Percentiles rank a stretch among this genome's conserved stretches.
These are phyloP conservation scores for Phytophthora niederhauseri DNA, from an alignment of 352 stramenopile genomes.

Conservation along the genomic window DNA sequence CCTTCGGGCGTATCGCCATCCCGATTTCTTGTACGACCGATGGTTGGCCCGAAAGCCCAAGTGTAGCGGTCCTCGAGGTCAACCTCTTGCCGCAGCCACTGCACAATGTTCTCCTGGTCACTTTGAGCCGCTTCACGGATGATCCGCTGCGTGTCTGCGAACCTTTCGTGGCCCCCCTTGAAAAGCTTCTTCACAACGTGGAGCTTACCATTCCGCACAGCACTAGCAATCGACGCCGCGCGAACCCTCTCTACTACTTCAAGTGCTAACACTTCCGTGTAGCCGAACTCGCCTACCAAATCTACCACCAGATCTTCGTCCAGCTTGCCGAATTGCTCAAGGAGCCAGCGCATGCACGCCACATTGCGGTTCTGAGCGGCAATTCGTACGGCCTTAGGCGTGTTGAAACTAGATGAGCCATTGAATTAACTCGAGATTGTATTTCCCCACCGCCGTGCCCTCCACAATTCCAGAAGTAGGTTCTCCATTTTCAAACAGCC, in stretches of 20 bases:
- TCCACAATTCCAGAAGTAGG: not conserved
- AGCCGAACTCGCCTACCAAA: not conserved
- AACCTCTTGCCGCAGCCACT: no score
- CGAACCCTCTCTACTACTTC: not conserved
- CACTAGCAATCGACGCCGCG: not conserved
- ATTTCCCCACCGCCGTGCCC: not conserved
- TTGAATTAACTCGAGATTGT: slow-evolving; percentile 1
- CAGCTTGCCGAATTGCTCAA: not conserved
- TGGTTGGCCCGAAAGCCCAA: not conserved
- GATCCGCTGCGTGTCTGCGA: no score
- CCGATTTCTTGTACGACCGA: not conserved
- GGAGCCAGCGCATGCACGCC: not conserved
- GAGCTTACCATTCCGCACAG: not conserved
- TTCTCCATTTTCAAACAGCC: not conserved
- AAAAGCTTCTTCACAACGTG: not conserved
- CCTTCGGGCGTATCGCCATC: not conserved
- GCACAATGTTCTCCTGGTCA: no score
- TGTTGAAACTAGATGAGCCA: not conserved
- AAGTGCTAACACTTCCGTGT: not conserved
- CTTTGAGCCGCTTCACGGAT: no score
- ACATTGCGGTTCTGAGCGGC: not conserved
- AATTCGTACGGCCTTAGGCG: not conserved
- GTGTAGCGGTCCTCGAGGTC: not conserved
- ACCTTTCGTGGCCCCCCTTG: no score
- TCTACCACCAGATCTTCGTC: not conserved